Percentiles rank a stretch among this genome's conserved stretches.
Evolutionary conservation across 164 flowering plant genomes (phyloP).

Genomic region (Euptelea pleiosperma): DNA sequence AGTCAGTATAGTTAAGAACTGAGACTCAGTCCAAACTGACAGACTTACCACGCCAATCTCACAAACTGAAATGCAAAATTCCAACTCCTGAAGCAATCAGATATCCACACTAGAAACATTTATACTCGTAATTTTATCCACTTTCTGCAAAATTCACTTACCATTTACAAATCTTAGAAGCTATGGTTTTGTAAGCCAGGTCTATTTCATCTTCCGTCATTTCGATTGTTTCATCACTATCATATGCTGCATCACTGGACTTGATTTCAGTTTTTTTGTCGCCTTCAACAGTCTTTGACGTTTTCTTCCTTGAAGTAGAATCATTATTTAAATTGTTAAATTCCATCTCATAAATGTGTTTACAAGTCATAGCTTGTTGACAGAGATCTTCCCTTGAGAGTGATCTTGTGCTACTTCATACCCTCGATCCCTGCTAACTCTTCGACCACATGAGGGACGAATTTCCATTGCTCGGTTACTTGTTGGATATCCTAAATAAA

Average conservation of each 20-base stretch:
- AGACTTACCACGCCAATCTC: no score
- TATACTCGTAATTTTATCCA: no score
- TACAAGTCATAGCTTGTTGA: conserved; percentile 52
- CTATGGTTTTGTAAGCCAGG: conserved; percentile 47
- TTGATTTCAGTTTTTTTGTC: conserved; percentile 13
- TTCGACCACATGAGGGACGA: conserved; percentile 67
- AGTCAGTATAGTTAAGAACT: no score
- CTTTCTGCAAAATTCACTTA: no score
- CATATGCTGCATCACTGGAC: conserved; percentile 39
- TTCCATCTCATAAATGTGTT: conserved; percentile 53
- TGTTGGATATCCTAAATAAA: conserved; percentile 47
- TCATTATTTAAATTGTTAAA: conserved; percentile 26
- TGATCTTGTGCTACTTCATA: conserved; percentile 17
- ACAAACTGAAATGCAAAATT: no score
- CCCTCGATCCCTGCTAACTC: conserved; percentile 53
- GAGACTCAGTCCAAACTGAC: no score
- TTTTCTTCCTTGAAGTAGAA: conserved; percentile 23
- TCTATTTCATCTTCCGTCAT: conserved; percentile 94
- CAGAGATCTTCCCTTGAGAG: conserved; percentile 50
- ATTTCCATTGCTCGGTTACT: conserved; percentile 68
- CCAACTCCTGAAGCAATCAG: no score
- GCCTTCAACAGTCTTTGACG: conserved; percentile 14
- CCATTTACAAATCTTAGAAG: conserved; percentile 29
- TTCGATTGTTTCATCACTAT: conserved; percentile 85
- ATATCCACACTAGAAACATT: no score